Evolutionary conservation across 2,329 filamentous ascomycete species (phyloP), one percentile per base, ranked within the genome.

Genomic region (Alternaria brassicicola): DNA sequence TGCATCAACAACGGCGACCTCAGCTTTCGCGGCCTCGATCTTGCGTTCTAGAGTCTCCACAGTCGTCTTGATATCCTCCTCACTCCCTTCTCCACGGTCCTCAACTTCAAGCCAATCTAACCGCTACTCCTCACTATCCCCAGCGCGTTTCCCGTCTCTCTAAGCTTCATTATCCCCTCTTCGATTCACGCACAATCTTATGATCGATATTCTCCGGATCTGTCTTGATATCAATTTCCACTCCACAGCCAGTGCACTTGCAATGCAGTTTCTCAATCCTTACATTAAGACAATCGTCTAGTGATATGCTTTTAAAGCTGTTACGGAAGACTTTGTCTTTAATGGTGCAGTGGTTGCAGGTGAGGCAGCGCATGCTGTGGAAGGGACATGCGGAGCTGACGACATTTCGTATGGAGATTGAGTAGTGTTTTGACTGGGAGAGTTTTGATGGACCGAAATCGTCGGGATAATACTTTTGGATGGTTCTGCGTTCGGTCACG

Each of bases 271-370:
- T 30, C 0, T 21, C 1, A 0, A 6, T 31, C 17, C 9, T 46
- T 0, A 31, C 17, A 13, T 26, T n/a, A 1, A 21, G 26, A 2
- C n/a, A 21, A 0, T 1, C 19, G 1, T 45, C 6, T 0, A n/a
- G 26, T 0, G 25, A 13, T 9, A 45, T 15, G n/a, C 10, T 1
- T 15, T 45, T 30, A 0, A 17, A 6, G 21, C 23, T 43, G 5
- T 19, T 43, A 15, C 41, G 41, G 41, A 43, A 43, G 41, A 43
- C 5, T 28, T 43, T 43, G 25, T 23, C 41, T 0, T 3, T 3
- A 15, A 23, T 28, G 25, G 41, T 7, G 25, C 26, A 12, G 41
- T 28, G 41, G 25, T 8, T 8, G 3, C 41, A 43, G 9, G 41
- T 3, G 25, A 43, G 41, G n/a, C 41, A 43, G 15, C 41, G 41